Conservation (phyloP, 2,329 filamentous ascomycete species). For the Botrytis fragariae region DNA sequence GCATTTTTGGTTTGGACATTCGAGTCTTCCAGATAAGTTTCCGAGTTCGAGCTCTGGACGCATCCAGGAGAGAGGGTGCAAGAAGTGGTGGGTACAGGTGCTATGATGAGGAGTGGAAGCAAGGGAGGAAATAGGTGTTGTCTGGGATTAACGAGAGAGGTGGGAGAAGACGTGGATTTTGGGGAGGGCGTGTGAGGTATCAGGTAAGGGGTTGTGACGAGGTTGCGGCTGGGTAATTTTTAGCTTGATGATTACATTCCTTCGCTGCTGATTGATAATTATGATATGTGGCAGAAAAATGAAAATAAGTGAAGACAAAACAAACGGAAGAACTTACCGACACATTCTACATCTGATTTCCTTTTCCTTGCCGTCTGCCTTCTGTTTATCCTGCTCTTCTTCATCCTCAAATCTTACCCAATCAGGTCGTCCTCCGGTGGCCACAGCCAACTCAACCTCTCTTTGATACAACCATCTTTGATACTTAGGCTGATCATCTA, state of each 20-base stretch:
- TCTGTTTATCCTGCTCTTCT: conserved; percentile 39
- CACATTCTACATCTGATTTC: conserved; percentile 91
- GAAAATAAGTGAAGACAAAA: not conserved
- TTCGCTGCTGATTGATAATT: not conserved
- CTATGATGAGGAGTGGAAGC: conserved; percentile 30
- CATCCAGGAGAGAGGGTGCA: conserved; percentile 97
- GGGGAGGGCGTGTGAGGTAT: conserved; percentile 47
- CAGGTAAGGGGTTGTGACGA: conserved; percentile 63
- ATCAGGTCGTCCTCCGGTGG: conserved; percentile 73
- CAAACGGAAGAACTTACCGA: conserved; percentile 47
- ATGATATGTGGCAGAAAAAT: not conserved
- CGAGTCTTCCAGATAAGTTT: conserved; percentile 76
- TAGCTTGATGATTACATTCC: not conserved
- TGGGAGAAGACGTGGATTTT: conserved; percentile 34
- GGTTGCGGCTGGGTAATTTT: conserved; percentile 42
- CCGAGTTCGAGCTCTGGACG: conserved; percentile 75
- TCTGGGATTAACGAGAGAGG: conserved; percentile 21
- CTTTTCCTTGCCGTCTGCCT: conserved; percentile 29
- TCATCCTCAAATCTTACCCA: conserved; percentile 82
- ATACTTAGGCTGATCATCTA: conserved; percentile 71
- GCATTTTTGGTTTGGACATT: conserved; percentile 78
- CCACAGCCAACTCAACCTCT: conserved; percentile 64
- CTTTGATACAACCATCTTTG: conserved; percentile 72
- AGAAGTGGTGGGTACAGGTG: conserved; percentile 79
- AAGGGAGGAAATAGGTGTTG: conserved; percentile 32